Conservation (phyloP, 2,329 filamentous ascomycete species). For the Stemphylium vesicarium region DNA sequence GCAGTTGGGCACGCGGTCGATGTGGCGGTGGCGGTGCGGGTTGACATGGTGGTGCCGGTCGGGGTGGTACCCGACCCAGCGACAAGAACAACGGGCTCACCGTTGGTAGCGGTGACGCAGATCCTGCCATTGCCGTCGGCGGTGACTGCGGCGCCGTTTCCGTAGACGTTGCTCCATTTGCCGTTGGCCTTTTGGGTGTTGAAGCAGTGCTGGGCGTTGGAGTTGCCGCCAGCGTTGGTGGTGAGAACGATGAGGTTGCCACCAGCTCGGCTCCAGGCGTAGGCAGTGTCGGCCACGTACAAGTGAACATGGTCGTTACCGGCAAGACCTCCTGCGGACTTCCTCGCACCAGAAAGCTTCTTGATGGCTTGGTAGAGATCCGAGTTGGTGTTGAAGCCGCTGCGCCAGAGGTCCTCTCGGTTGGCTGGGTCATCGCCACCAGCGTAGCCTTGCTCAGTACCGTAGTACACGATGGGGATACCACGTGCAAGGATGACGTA, state of each 20-base stretch:
- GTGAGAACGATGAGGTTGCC: conserved; percentile 56
- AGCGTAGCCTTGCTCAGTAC: conserved; percentile 48
- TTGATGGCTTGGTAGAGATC: conserved; percentile 40
- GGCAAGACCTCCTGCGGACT: conserved; percentile 51
- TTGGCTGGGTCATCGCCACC: conserved; percentile 49
- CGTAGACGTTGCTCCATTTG: conserved; percentile 52
- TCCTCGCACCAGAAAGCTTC: conserved; percentile 36
- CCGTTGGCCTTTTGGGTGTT: conserved; percentile 48
- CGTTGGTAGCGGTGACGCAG: conserved; percentile 52
- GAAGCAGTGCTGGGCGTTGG: conserved; percentile 53
- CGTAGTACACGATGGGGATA: conserved; percentile 51
- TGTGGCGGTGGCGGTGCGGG: conserved; percentile 12
- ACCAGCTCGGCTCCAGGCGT: conserved; percentile 55
- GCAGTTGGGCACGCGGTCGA: conserved; percentile 30
- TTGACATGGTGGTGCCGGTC: conserved; percentile 20
- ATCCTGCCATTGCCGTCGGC: conserved; percentile 52
- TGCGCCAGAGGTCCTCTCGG: conserved; percentile 51
- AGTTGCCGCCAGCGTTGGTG: conserved; percentile 52
- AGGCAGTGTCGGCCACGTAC: conserved; percentile 52
- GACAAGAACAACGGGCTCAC: conserved; percentile 53
- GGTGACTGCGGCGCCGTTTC: conserved; percentile 44
- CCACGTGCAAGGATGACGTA: conserved; percentile 48
- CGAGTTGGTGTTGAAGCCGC: conserved; percentile 40
- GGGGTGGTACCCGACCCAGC: conserved; percentile 22
- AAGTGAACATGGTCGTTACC: conserved; percentile 55